Percentiles rank a stretch among this genome's conserved stretches.
Conservation (phyloP, 768 basidiomycete genomes). For the Gloeostereum incarnatum region DNA sequence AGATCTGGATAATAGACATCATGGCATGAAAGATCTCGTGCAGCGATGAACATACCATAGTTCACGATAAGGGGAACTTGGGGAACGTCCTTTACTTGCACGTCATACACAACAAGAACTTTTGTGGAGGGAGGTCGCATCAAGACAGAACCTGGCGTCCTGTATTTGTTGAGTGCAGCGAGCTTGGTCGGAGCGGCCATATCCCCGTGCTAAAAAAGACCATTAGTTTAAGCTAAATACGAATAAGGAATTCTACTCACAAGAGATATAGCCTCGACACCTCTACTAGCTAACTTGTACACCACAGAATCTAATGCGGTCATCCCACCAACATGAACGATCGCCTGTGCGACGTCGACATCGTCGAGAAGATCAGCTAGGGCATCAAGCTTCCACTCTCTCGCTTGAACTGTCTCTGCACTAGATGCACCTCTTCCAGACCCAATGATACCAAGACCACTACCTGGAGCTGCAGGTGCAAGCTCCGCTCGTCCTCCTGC, state of each 20-base stretch:
- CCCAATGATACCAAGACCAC: constrained; percentile 84
- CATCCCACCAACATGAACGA: constrained; percentile 87
- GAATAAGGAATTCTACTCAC: constrained; percentile 36
- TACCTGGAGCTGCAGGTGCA: constrained; percentile 28
- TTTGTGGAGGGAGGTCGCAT: constrained; percentile 53
- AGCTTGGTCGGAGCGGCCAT: constrained; percentile 81
- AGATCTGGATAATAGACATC: constrained; percentile 42
- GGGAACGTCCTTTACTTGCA: constrained; percentile 87
- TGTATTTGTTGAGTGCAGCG: constrained; percentile 80
- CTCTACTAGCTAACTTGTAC: constrained; percentile 80
- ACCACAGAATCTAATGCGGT: constrained; percentile 81
- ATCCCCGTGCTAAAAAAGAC: constrained; percentile 65
- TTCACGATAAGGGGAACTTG: constrained; percentile 93
- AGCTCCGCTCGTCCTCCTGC: constrained; percentile 69
- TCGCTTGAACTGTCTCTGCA: constrained; percentile 76
- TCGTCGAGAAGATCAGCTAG: constrained; percentile 87
- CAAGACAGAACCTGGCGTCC: constrained; percentile 43
- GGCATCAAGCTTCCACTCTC: constrained; percentile 94
- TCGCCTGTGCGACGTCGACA: constrained; percentile 67
- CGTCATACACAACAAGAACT: constrained; percentile 88
- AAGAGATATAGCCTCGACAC: constrained; percentile 81
- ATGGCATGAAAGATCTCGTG: constrained; percentile 7
- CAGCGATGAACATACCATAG: constrained; percentile 51
- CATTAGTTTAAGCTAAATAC: constrained; percentile 9
- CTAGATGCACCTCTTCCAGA: constrained; percentile 78